These are phyloP conservation scores for Cynanchum wilfordii DNA, from an alignment of 257 asterid genomes.

Conservation along the genomic window DNA sequence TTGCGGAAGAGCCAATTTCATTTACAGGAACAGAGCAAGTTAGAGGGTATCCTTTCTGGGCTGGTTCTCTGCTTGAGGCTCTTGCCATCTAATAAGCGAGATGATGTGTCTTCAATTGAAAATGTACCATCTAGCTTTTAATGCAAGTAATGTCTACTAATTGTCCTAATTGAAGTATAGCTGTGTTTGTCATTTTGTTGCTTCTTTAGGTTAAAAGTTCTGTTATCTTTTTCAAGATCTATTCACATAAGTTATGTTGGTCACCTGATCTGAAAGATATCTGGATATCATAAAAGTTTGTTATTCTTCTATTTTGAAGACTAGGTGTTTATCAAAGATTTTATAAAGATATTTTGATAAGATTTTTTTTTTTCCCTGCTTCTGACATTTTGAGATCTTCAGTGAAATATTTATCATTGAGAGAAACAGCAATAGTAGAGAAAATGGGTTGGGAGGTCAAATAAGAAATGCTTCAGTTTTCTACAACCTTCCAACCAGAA, in stretches of 20 bases:
- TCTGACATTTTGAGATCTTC: background rate
- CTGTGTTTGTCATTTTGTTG: background rate
- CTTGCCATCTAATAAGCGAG: constrained; percentile 52
- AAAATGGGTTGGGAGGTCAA: background rate
- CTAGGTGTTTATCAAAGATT: background rate
- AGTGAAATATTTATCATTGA: background rate
- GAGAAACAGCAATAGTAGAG: background rate
- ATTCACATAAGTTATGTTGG: background rate
- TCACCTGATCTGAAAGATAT: background rate
- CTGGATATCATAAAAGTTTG: background rate
- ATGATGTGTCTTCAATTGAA: constrained; percentile 37
- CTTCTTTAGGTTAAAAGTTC: background rate
- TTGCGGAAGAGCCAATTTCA: constrained; percentile 63
- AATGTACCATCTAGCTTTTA: constrained; percentile 39
- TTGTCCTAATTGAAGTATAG: background rate
- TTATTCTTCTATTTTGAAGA: background rate
- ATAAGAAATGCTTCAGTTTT: background rate
- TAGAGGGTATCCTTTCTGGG: constrained; percentile 64
- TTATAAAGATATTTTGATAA: background rate
- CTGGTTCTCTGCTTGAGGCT: constrained; percentile 69
- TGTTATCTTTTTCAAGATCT: background rate
- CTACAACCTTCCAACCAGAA: constrained; percentile 1
- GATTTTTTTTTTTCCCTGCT: background rate
- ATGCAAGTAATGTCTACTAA: background rate
- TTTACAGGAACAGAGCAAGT: constrained; percentile 68